Percentiles rank a stretch among this genome's conserved stretches.
Evolutionary conservation across 1,284 basidiomycete genomes (phyloP).

Genomic region (Sporisorium reilianum): DNA sequence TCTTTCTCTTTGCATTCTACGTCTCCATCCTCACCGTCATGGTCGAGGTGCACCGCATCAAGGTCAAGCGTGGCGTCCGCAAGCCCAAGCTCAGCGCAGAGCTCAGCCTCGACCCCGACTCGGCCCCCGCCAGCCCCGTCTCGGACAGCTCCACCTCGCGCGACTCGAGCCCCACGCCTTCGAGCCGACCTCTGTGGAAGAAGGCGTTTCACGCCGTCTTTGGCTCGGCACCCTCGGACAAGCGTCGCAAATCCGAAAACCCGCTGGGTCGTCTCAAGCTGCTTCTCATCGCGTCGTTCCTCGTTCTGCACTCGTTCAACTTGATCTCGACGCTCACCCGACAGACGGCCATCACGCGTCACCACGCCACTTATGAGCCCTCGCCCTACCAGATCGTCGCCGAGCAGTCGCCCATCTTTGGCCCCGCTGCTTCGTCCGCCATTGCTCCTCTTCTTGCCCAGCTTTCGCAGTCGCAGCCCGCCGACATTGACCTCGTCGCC

Average conservation of each 20-base stretch:
- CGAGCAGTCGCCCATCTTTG: constrained; percentile 48
- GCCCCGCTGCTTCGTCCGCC: constrained; percentile 33
- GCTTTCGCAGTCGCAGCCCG: constrained; percentile 50
- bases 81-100: constrained; percentile 59
- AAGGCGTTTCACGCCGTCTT: constrained; percentile 53
- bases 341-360: constrained; percentile 76
- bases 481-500: constrained; percentile 56
- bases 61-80: constrained; percentile 73
- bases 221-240: constrained; percentile 74
- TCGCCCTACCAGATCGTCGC: constrained; percentile 62
- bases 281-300: constrained; percentile 76
- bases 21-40: constrained; percentile 89
- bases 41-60: constrained; percentile 82
- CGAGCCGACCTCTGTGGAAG: constrained; percentile 53
- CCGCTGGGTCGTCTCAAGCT: constrained; percentile 90
- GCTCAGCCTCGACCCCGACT: constrained; percentile 63
- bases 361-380: constrained; percentile 69
- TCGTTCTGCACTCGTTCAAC: constrained; percentile 75
- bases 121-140: constrained; percentile 46
- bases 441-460: constrained; percentile 59
- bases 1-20: constrained; percentile 90
- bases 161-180: constrained; percentile 39
- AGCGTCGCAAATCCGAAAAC: constrained; percentile 74
- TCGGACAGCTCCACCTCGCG: constrained; percentile 48
- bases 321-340: constrained; percentile 90